phyloP scores from a whole-genome alignment of 352 stramenopile genomes.

The Globisporangium okanoganense region DNA sequence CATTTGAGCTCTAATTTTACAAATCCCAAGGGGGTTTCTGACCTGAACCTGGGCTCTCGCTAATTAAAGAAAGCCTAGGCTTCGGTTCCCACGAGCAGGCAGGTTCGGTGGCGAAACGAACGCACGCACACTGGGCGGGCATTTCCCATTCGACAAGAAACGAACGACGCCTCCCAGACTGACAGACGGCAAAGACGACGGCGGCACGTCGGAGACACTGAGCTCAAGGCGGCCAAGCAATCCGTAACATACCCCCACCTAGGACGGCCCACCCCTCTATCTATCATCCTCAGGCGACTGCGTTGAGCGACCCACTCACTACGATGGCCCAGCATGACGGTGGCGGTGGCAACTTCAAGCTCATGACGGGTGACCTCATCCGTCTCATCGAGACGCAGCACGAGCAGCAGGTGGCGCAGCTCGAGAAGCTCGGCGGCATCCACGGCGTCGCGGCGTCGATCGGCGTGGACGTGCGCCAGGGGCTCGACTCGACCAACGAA shows the following conservation, averaged over 20 bases:
- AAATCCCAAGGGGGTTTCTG: neutral
- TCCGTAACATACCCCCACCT: no score
- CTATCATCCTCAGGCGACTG: neutral
- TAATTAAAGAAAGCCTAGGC: slow-evolving; percentile 1
- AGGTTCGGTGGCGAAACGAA: neutral
- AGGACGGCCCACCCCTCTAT: neutral
- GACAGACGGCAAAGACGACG: neutral
- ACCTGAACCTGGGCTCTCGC: neutral
- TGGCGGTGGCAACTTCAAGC: slow-evolving; percentile 25
- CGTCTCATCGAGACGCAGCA: slow-evolving; percentile 66
- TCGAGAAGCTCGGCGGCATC: slow-evolving; percentile 51
- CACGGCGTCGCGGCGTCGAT: slow-evolving; percentile 47
- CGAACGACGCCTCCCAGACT: neutral
- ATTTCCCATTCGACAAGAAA: slow-evolving; percentile 7
- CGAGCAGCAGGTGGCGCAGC: slow-evolving; percentile 50
- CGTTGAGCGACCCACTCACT: neutral
- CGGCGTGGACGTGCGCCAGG: slow-evolving; percentile 37
- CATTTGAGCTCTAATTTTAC: neutral
- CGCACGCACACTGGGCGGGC: neutral
- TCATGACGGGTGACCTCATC: slow-evolving; percentile 55
- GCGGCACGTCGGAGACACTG: no score
- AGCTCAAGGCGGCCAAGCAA: neutral
- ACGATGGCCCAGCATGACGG: slow-evolving; percentile 6
- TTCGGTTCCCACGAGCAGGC: neutral
- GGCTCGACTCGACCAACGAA: slow-evolving; percentile 46